A percentile compares a stretch with the other conserved stretches of the same genome.
These are phyloP conservation scores for Starmerella sirachaensis DNA, from an alignment of 805 yeast genomes.

Conservation along the genomic window DNA sequence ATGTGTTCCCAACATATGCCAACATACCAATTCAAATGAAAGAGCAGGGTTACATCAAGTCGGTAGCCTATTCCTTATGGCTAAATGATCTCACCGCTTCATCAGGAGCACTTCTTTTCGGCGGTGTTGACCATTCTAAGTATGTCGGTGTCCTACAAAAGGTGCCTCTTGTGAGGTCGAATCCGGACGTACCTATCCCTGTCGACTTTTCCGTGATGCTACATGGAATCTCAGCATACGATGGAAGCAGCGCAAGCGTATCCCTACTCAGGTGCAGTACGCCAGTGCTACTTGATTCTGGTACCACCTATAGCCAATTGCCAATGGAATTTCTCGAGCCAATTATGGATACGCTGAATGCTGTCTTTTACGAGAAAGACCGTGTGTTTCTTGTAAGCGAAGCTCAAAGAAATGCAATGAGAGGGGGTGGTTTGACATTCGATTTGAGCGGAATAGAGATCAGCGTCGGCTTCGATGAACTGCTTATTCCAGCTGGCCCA, in stretches of 20 bases:
- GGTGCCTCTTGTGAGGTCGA: slow-evolving; percentile 27
- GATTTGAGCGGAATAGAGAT: slow-evolving; percentile 19
- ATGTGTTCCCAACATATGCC: slow-evolving; percentile 20
- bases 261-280: slow-evolving; percentile 9
- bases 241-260: neutral
- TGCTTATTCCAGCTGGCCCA: slow-evolving; percentile 15
- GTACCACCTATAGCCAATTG: slow-evolving; percentile 39
- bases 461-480: slow-evolving; percentile 11
- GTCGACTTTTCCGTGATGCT: slow-evolving; percentile 20
- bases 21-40: slow-evolving; percentile 30
- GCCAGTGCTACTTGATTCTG: slow-evolving; percentile 37
- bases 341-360: slow-evolving; percentile 13
- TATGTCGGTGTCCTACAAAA: slow-evolving; percentile 29
- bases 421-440: slow-evolving; percentile 12
- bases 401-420: neutral
- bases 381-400: slow-evolving; percentile 10
- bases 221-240: slow-evolving; percentile 15
- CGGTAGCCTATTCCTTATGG: slow-evolving; percentile 35
- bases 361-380: slow-evolving; percentile 2
- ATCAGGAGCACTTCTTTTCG: slow-evolving; percentile 31
- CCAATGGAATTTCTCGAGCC: slow-evolving; percentile 26
- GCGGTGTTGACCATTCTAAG: slow-evolving; percentile 33
- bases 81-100: slow-evolving; percentile 27
- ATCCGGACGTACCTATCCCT: slow-evolving; percentile 23
- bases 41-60: slow-evolving; percentile 32